Percentiles rank a stretch among this genome's conserved stretches.
These are phyloP conservation scores for Phytophthora fragariaefolia DNA, from an alignment of 352 stramenopile species.

Conservation along the genomic window DNA sequence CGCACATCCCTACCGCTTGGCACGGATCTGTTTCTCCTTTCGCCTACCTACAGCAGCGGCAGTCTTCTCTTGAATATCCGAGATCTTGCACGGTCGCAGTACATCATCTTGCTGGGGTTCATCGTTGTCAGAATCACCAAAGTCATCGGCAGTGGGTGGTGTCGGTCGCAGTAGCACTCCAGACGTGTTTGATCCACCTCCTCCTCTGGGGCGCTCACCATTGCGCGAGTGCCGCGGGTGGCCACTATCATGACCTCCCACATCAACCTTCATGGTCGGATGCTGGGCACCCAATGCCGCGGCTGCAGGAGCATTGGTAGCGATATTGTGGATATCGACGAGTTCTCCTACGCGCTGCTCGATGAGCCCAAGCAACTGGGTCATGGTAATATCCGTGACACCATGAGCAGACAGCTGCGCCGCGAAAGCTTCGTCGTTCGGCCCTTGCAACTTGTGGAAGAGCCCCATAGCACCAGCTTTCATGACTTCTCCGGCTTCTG, in stretches of 20 bases:
- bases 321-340: constrained; percentile 89
- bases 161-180: constrained; percentile 52
- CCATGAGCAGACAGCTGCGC: constrained; percentile 73
- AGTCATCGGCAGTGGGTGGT: constrained; percentile 72
- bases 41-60: constrained; percentile 61
- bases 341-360: constrained; percentile 87
- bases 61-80: constrained; percentile 84
- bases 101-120: constrained; percentile 65
- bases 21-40: constrained; percentile 74
- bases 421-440: constrained; percentile 76
- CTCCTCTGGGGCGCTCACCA: constrained; percentile 29
- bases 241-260: constrained; percentile 34
- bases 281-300: constrained; percentile 33
- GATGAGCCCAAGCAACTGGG: constrained; percentile 82
- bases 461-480: constrained; percentile 77
- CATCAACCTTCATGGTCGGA: constrained; percentile 41
- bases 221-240: constrained; percentile 31
- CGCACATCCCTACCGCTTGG: constrained; percentile 41
- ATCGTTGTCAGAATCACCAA: constrained; percentile 77
- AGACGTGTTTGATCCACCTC: constrained; percentile 6
- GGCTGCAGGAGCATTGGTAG: constrained; percentile 54
- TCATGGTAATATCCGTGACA: constrained; percentile 84
- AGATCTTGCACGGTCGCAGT: constrained; percentile 72
- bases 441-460: constrained; percentile 81
- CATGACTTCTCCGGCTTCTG: constrained; percentile 73